Evolutionary conservation across 129 eudicot genomes (phyloP), one percentile per base, ranked within the genome.

Genomic region (Glebionis coronaria): DNA sequence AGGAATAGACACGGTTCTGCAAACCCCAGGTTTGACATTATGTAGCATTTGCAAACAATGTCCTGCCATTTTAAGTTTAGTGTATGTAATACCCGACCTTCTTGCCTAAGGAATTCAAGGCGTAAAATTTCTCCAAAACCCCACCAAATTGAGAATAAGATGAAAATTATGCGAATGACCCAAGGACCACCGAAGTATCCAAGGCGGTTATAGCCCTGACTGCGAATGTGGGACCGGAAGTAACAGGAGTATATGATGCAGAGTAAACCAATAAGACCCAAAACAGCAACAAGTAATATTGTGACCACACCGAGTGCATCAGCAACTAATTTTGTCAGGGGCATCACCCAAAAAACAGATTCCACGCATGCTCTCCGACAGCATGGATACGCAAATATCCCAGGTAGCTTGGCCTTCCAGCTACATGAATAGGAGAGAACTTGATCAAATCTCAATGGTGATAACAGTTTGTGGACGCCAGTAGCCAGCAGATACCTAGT

Each of bases 231-330:
- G n/a, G 76, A 73, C 15, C 87, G 95, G 73, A 93, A 88, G 79
- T 93, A 93, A 28, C 84, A 70, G 1, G 86, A 80, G 81, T 93
- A 93, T 35, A 80, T 25, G 71, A 88, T 82, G 83, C 98, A 93
- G 46, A 86, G 83, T 50, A 86, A 73, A 49, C 96, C 96, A 40
- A 84, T 40, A 35, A 93, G 71, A 57, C 73, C 76, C 76, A 86
- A 73, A 56, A 84, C 47, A 59, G 84, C 69, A 71, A 89, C 95
- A 38, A 93, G 90, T 47, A 79, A 84, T 77, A 93, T 81, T 68
- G 99, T 93, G 77, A 86, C 86, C 95, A 93, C 99, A 76, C 99
- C 95, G 68, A 93, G 97, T 86, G 97, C 97, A 86, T 93, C 99
- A 85, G 81, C 95, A 81, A 82, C 76, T 73, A 84, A 75, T 71